These are phyloP conservation scores for Coemansia sp. DNA, from an alignment of 192 early-diverging fungal genomes.

Conservation along the genomic window DNA sequence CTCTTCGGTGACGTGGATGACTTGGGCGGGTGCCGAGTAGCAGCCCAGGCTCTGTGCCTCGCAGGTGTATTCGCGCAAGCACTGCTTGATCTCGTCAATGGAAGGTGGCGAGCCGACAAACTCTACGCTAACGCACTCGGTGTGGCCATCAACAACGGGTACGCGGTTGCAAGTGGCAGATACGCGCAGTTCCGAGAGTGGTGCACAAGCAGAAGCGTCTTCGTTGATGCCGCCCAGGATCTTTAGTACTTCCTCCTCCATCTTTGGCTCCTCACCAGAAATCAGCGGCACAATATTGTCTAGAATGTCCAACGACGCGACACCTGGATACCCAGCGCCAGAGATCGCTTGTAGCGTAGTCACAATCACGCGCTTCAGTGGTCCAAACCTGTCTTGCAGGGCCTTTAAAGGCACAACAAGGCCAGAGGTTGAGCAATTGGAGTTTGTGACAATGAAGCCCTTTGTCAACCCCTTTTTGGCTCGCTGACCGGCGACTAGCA, in stretches of 20 bases:
- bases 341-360: conserved; percentile 95
- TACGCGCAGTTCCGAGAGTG: conserved; percentile 63
- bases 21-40: conserved; percentile 74
- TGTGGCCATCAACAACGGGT: conserved; percentile 94
- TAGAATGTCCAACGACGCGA: conserved; percentile 89
- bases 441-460: conserved; percentile 94
- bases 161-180: conserved; percentile 97
- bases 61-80: conserved; percentile 69
- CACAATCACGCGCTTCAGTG: conserved; percentile 75
- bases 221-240: conserved; percentile 73
- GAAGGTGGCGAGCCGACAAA: conserved; percentile 70
- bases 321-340: conserved; percentile 97
- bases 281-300: conserved; percentile 96
- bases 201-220: conserved; percentile 48
- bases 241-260: conserved; percentile 91
- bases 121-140: conserved; percentile 83
- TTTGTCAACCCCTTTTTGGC: conserved; percentile 54
- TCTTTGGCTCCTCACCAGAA: conserved; percentile 94
- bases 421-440: conserved; percentile 98
- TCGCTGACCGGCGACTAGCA: conserved; percentile 74
- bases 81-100: conserved; percentile 69
- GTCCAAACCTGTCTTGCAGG: conserved; percentile 89
- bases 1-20: conserved; percentile 68
- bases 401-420: conserved; percentile 87
- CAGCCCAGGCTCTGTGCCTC: conserved; percentile 79